Evolutionary conservation across 1,139 yeast genomes (phyloP).

Genomic region (Blastobotrys aristatus): DNA sequence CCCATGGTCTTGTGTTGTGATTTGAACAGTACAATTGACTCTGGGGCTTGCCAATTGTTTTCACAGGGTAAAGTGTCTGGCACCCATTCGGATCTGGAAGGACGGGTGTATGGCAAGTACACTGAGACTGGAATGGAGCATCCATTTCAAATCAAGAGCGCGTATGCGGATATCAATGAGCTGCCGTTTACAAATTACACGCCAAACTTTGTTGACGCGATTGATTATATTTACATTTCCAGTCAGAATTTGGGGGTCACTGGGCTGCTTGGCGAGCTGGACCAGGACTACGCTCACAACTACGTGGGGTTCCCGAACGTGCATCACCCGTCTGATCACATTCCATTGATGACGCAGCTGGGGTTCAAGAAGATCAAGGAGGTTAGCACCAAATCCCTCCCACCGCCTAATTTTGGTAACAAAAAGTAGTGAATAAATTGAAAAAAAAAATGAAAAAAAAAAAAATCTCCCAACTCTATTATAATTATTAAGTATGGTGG

Average conservation of each 20-base stretch:
- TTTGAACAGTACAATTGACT: conserved; percentile 79
- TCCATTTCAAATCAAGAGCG: conserved; percentile 73
- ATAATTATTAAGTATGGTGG: not conserved
- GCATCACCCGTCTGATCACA: conserved; percentile 91
- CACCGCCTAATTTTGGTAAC: conserved; percentile 27
- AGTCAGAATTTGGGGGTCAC: conserved; percentile 72
- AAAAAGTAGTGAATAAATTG: not conserved
- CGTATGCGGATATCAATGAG: conserved; percentile 81
- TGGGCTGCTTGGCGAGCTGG: conserved; percentile 82
- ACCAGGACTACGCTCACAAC: conserved; percentile 65
- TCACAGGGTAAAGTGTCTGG: conserved; percentile 65
- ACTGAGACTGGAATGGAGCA: conserved; percentile 88
- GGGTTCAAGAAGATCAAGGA: conserved; percentile 55
- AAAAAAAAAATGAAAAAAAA: conserved; percentile 5
- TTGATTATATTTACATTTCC: conserved; percentile 95
- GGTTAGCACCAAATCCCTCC: conserved; percentile 19
- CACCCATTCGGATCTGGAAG: conserved; percentile 74
- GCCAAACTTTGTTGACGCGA: conserved; percentile 86
- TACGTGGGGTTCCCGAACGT: conserved; percentile 93
- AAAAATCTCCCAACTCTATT: not conserved
- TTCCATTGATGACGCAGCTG: conserved; percentile 74
- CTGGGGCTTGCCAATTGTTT: conserved; percentile 89
- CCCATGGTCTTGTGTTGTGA: conserved; percentile 91
- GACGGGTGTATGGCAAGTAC: conserved; percentile 85
- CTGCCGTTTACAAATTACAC: conserved; percentile 92